These are phyloP conservation scores for Aspergillus ochraceus DNA, from an alignment of 2,329 filamentous ascomycete species.

Conservation along the genomic window DNA sequence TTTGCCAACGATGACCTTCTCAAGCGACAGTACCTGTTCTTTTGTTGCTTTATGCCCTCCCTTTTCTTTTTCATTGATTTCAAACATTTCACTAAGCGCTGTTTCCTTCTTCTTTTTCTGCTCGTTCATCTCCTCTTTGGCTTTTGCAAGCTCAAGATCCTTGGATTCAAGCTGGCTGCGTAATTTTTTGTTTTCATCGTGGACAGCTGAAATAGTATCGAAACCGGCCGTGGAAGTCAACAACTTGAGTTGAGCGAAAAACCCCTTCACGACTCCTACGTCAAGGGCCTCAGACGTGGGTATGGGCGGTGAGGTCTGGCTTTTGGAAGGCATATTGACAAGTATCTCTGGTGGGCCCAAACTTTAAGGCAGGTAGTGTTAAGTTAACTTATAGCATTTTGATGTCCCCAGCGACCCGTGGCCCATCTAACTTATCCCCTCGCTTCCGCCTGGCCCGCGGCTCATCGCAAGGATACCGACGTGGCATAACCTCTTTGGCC, in stretches of 20 bases:
- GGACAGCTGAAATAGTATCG: background rate
- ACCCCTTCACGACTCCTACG: background rate
- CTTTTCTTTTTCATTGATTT: background rate
- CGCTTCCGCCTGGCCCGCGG: background rate
- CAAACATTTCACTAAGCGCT: background rate
- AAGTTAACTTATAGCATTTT: background rate
- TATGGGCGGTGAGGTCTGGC: conserved; percentile 9
- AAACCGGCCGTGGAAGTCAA: background rate
- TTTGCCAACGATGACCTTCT: background rate
- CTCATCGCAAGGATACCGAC: background rate
- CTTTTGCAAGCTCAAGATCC: background rate
- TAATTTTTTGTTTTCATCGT: background rate
- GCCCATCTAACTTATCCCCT: background rate
- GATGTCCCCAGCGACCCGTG: background rate
- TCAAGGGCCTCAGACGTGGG: conserved; percentile 4
- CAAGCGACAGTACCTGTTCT: background rate
- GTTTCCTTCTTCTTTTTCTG: background rate
- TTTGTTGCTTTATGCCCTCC: background rate
- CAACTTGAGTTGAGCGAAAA: background rate
- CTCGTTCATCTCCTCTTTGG: background rate
- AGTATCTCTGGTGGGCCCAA: background rate
- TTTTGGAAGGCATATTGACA: conserved; percentile 3
- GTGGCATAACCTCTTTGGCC: background rate
- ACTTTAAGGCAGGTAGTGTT: background rate
- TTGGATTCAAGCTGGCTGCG: background rate